Evolutionary conservation across 805 yeast genomes (phyloP).

Genomic region (Candida michaelii): DNA sequence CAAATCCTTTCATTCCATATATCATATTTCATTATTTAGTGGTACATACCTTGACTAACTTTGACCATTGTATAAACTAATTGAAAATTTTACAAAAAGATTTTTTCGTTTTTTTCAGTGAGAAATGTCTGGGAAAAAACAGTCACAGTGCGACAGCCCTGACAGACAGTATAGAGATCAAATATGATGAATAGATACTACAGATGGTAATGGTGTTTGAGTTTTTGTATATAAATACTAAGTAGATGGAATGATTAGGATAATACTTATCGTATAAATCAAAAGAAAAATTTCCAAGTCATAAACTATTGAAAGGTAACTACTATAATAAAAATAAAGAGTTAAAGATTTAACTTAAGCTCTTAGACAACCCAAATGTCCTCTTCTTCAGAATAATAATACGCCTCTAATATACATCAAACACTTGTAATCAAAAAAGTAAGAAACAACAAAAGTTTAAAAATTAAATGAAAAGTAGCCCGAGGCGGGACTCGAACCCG

Average conservation of each 20-base stretch:
- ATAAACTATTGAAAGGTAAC: too few relatives aligned
- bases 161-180: neutral
- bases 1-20: constrained; percentile 1
- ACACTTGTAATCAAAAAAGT: neutral
- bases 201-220: too few relatives aligned
- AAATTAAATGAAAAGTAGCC: constrained; percentile 30
- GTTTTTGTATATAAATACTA: too few relatives aligned
- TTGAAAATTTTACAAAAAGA: constrained; percentile 16
- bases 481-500: constrained; percentile 81
- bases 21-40: neutral
- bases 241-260: too few relatives aligned
- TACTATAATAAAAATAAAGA: too few relatives aligned
- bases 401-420: too few relatives aligned
- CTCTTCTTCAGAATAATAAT: too few relatives aligned
- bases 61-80: constrained; percentile 48
- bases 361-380: too few relatives aligned
- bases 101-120: constrained; percentile 12
- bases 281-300: too few relatives aligned
- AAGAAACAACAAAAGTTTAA: neutral
- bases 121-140: constrained; percentile 1
- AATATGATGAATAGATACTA: neutral
- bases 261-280: too few relatives aligned
- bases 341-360: too few relatives aligned
- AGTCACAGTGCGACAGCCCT: constrained; percentile 13
- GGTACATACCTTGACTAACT: constrained; percentile 55